Conservation (phyloP, 2,329 filamentous ascomycete genomes). For the Thelonectria discophora region DNA sequence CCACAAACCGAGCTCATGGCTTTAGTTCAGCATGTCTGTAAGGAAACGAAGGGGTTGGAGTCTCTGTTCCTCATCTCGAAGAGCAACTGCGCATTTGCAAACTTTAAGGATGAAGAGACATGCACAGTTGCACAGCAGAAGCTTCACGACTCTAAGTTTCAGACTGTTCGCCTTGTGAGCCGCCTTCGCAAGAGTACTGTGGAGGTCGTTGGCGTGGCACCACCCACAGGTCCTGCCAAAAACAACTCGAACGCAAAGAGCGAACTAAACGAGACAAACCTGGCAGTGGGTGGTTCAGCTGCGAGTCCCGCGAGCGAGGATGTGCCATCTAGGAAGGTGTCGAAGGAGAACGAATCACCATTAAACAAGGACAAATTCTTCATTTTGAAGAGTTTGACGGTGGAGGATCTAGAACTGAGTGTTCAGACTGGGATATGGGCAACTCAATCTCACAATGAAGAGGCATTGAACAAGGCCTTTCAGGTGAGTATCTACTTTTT, state of each 20-base stretch:
- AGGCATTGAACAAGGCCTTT: conserved; percentile 82
- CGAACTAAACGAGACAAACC: conserved; percentile 25
- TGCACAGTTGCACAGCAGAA: conserved; percentile 81
- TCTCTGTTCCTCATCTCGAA: conserved; percentile 95
- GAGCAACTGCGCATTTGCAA: conserved; percentile 97
- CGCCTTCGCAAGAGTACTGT: conserved; percentile 71
- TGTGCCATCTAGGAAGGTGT: neutral
- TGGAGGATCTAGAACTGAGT: conserved; percentile 89
- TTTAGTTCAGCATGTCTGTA: conserved; percentile 90
- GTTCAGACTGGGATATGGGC: conserved; percentile 92
- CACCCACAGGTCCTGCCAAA: conserved; percentile 64
- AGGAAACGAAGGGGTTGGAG: conserved; percentile 79
- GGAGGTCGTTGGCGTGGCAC: conserved; percentile 57
- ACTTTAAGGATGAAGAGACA: conserved; percentile 83
- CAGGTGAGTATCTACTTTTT: conserved; percentile 61
- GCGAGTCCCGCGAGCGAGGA: conserved; percentile 20
- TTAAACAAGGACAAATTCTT: conserved; percentile 79
- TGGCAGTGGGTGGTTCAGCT: conserved; percentile 10
- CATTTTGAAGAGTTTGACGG: conserved; percentile 89
- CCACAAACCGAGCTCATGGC: conserved; percentile 82
- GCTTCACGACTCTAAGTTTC: conserved; percentile 90
- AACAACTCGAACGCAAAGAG: conserved; percentile 31
- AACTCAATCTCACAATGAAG: conserved; percentile 92
- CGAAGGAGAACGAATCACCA: conserved; percentile 20
- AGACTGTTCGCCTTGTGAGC: conserved; percentile 86